Evolutionary conservation across 2,329 filamentous ascomycete species (phyloP), one percentile per base, ranked within the genome.

Genomic region (Ophiostoma quercus): DNA sequence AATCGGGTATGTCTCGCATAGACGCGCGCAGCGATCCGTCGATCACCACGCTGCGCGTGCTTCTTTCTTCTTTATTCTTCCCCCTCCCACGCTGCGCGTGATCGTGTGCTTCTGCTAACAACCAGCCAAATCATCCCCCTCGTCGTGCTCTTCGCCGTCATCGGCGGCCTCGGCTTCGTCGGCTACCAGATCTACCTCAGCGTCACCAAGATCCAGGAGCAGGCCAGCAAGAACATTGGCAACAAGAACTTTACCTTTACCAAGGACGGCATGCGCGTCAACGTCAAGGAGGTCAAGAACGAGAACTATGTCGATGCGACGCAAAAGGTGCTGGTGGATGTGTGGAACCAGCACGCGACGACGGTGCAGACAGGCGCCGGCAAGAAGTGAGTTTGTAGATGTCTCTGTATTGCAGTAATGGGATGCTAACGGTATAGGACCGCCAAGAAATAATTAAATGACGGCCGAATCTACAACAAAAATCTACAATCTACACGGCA

Each of bases 281-380:
- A 88, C 67, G 85, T 94, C 72, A 90, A 89, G 79, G 84, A 92
- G 72, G 79, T 90, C 67, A 84, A 84, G 73, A 84, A 85, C 69
- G 91, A 93, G 80, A 86, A 85, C 66, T 92, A 92, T 77, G 86
- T 91, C 75, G 91, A 93, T 75, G 83, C 82, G 75, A 92, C 90
- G 22, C 91, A 94, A 80, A 87, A 83, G 73, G 87, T 84, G 79
- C 79, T 89, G 68, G 87, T 89, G 70, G 89, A 88, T 79, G 87
- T 87, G 1, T 90, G 87, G 87, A 88, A 89, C 74, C 75, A 88
- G 70, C n/a, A 66, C 6, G 63, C 63, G 19, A 41, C 32, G 8
- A 66, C n/a, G n/a, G 65, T 22, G n/a, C 60, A 37, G 60, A 65
- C 60, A 3, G 8, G 2, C 1, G 63, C 34, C 9, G n/a, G 37